Evolutionary conservation across 495 filamentous ascomycete genomes (phyloP).

Genomic region (Entonaema liquescens): DNA sequence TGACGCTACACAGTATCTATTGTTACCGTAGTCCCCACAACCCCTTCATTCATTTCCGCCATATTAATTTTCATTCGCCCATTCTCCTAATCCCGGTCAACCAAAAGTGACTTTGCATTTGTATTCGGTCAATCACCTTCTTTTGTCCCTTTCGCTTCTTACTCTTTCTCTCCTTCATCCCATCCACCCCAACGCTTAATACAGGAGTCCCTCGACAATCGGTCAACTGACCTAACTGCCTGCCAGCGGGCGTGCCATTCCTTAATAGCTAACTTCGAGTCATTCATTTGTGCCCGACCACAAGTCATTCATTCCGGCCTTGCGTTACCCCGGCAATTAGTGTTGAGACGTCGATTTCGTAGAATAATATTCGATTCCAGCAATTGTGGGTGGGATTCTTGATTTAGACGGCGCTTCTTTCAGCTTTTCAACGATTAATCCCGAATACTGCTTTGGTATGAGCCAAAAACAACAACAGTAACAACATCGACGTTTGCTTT

Average conservation of each 20-base stretch:
- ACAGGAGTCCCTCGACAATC: constrained; percentile 45
- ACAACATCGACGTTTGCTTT: not conserved
- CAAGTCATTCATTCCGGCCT: constrained; percentile 40
- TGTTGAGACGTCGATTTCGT: constrained; percentile 35
- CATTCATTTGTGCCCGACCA: constrained; percentile 45
- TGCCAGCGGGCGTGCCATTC: constrained; percentile 61
- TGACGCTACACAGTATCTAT: constrained; percentile 10
- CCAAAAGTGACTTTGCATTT: constrained; percentile 26
- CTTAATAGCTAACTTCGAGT: constrained; percentile 50
- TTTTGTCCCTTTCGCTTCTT: constrained; percentile 43
- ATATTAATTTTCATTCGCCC: constrained; percentile 45
- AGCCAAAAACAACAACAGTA: not conserved
- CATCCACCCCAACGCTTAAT: constrained; percentile 42
- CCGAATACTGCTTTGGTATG: not conserved
- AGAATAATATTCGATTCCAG: constrained; percentile 27
- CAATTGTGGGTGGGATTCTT: constrained; percentile 8
- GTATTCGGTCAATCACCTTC: constrained; percentile 41
- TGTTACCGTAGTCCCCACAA: constrained; percentile 36
- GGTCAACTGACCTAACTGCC: constrained; percentile 45
- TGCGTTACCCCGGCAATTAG: constrained; percentile 29
- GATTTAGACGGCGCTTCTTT: not conserved
- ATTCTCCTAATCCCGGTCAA: constrained; percentile 33
- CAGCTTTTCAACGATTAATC: not conserved
- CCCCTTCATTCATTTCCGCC: constrained; percentile 49
- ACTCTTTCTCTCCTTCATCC: constrained; percentile 50